phyloP scores from a whole-genome alignment of 176 grass and related monocot genomes.

The Themeda triandra region DNA sequence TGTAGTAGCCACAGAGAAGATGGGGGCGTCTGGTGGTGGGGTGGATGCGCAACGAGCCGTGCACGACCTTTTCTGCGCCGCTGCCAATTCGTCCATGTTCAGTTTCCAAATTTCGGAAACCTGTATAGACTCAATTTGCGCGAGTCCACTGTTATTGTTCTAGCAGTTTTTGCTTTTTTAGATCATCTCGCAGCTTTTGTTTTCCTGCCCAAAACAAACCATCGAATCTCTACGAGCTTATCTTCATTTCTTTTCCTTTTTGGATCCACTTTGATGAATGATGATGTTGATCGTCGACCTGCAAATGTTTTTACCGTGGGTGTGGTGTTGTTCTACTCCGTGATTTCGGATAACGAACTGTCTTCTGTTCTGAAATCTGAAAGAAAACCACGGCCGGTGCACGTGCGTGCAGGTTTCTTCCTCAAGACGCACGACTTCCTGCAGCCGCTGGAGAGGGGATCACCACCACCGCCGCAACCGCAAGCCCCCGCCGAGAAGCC shows the following conservation, averaged over 20 bases:
- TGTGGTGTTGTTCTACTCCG: no score
- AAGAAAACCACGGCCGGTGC: neutral
- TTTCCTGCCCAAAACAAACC: neutral
- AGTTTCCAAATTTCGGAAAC: neutral
- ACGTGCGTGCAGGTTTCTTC: conserved; percentile 45
- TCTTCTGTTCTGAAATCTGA: neutral
- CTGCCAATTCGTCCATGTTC: neutral
- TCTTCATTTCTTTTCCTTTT: neutral
- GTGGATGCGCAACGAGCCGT: neutral
- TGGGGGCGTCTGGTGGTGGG: neutral
- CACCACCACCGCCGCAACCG: neutral
- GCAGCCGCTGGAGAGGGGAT: conserved; percentile 41
- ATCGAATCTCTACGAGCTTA: neutral
- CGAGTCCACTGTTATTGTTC: no score
- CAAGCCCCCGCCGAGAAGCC: conserved; percentile 5
- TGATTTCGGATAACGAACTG: no score
- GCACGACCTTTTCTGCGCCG: conserved; percentile 15
- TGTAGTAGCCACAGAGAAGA: neutral
- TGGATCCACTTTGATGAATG: no score
- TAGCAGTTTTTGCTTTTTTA: neutral
- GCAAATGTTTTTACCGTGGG: no score
- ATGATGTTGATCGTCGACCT: neutral
- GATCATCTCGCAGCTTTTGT: neutral
- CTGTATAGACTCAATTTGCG: neutral
- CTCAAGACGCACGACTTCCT: conserved; percentile 82